Conservation (phyloP, 2,329 filamentous ascomycete species). For the Cladophialophora immunda region DNA sequence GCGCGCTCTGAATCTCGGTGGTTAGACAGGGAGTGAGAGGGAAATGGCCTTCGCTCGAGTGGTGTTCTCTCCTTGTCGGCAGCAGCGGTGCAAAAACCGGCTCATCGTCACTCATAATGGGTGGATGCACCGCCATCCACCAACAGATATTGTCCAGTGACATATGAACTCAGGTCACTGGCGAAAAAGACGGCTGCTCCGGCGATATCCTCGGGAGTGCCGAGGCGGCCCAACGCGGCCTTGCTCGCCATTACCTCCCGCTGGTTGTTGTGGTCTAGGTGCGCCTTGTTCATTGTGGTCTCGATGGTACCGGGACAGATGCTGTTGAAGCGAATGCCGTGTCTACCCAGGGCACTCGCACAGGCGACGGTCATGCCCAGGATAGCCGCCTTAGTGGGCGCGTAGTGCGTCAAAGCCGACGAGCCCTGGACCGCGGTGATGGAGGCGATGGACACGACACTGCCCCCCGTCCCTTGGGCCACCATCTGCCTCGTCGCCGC, state of each 20-base stretch:
- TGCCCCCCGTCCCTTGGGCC: constrained; percentile 52
- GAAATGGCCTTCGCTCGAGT: background rate
- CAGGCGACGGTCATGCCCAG: constrained; percentile 22
- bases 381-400: constrained; percentile 22
- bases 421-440: constrained; percentile 25
- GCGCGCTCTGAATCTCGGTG: background rate
- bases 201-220: constrained; percentile 49
- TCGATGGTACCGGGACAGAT: constrained; percentile 56
- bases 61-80: background rate
- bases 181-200: constrained; percentile 55
- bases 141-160: constrained; percentile 54
- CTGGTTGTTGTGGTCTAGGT: constrained; percentile 43
- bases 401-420: constrained; percentile 21
- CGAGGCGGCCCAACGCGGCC: constrained; percentile 41
- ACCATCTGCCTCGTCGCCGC: constrained; percentile 61
- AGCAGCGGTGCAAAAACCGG: background rate
- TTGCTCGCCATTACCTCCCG: constrained; percentile 24
- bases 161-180: constrained; percentile 55
- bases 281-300: constrained; percentile 55
- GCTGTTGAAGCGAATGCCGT: constrained; percentile 58
- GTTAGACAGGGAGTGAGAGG: background rate
- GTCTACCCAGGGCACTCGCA: constrained; percentile 49
- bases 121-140: constrained; percentile 53
- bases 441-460: constrained; percentile 34
- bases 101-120: constrained; percentile 17